Conservation (phyloP, 176 grass and related monocot species). For the Oryza meridionalis region DNA sequence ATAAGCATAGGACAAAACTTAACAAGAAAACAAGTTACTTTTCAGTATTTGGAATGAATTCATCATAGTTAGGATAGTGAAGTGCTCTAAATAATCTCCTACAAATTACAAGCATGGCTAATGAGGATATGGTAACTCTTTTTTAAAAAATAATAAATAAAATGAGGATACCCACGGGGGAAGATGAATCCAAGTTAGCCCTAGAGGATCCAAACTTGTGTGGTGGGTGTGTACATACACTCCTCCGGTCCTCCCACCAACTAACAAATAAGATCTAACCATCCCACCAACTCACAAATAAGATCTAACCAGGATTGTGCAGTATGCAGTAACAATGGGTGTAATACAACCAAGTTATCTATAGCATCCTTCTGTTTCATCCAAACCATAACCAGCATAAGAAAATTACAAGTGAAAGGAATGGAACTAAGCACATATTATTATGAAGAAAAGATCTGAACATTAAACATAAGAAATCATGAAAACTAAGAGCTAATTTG, state of each 20-base stretch:
- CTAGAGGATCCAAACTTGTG: neutral
- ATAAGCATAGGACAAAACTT: constrained; percentile 1
- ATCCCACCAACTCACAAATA: neutral
- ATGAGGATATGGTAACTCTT: neutral
- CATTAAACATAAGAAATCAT: neutral
- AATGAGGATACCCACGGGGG: neutral
- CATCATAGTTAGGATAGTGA: neutral
- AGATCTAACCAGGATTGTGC: neutral
- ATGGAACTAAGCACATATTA: neutral
- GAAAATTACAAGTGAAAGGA: constrained; percentile 20
- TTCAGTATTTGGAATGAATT: neutral
- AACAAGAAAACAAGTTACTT: neutral
- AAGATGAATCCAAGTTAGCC: neutral
- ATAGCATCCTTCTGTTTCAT: neutral
- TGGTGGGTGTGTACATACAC: neutral
- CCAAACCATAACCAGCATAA: neutral
- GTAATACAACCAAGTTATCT: neutral
- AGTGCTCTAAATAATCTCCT: neutral
- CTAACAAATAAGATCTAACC: constrained; percentile 4
- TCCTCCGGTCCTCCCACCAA: no score
- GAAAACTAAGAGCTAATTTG: neutral
- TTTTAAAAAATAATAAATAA: neutral
- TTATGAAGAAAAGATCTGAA: neutral
- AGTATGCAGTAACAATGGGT: neutral
- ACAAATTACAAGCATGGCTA: constrained; percentile 9